Base-by-base conservation (phyloP, 768 basidiomycete genomes). In the Leccinum broughii region DNA sequence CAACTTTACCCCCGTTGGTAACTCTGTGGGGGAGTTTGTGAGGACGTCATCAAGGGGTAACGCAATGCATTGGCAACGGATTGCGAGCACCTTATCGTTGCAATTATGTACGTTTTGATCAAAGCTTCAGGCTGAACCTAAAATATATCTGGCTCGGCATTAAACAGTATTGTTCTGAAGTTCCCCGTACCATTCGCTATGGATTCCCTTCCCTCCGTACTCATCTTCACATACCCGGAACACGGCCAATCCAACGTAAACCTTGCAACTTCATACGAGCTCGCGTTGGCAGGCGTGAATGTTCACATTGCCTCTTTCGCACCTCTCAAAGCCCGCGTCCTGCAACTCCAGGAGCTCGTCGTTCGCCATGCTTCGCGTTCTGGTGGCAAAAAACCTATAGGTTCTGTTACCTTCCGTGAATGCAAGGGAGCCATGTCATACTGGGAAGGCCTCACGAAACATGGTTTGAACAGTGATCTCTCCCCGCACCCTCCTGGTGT, bases 301-400 rank as follows among this genome's bases (percentile, higher is more conserved):
- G 46, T 48, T 20, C 17, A 48, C 46, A 48, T 48, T 9, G 20
- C 46, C n/a, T 48, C 46, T 48, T 66, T 62, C 10, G 13, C 50
- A 14, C 20, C 64, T 1, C 64, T 66, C 50, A 22, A 14, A 48
- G 4, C 32, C 13, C 64, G 64, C n/a, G 28, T 66, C 17, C n/a
- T 26, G 14, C 55, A 34, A 10, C 34, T 66, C 26, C 64, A 62
- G 46, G 64, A 59, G 14, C 55, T 56, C 35, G 11, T 62, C 22
- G 22, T 6, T 28, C 55, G 24, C 11, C 44, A 49, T 10, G 22
- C 57, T 17, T 51, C 57, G 7, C 26, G 14, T 49, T 51, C 37
- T 1, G 20, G 37, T 3, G 32, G 44, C 26, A 37, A 39, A 24
- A 37, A 39, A 14, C 20, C 10, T 9, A 3, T 15, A 0, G 65